These are phyloP conservation scores for Rosa rugosa DNA, from an alignment of 306 rosid genomes.

Conservation along the genomic window DNA sequence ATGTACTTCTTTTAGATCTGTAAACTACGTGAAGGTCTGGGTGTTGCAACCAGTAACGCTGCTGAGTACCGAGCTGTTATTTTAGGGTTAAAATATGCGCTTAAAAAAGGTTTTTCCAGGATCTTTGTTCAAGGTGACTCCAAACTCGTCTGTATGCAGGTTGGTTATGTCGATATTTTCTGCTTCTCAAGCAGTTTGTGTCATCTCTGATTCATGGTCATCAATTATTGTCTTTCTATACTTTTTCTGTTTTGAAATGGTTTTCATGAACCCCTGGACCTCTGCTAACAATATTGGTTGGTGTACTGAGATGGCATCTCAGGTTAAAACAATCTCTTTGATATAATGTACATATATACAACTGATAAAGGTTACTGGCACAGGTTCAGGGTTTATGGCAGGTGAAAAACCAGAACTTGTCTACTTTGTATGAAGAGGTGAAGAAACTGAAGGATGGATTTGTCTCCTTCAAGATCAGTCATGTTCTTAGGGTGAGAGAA, in stretches of 20 bases:
- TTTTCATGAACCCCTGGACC: background rate
- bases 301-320: background rate
- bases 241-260: background rate
- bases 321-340: background rate
- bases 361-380: slow-evolving; percentile 26
- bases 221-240: background rate
- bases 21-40: slow-evolving; percentile 86
- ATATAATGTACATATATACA: background rate
- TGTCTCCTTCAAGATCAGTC: slow-evolving; percentile 69
- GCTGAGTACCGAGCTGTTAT: slow-evolving; percentile 92
- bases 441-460: slow-evolving; percentile 68
- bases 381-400: slow-evolving; percentile 90
- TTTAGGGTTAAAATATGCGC: slow-evolving; percentile 84
- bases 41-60: slow-evolving; percentile 72
- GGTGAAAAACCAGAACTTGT: slow-evolving; percentile 60
- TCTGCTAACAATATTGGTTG: background rate
- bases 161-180: slow-evolving; percentile 23
- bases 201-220: slow-evolving; percentile 1
- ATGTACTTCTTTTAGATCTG: slow-evolving; percentile 54
- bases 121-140: slow-evolving; percentile 79
- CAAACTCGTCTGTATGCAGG: slow-evolving; percentile 97
- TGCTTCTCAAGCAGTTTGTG: background rate
- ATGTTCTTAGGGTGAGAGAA: slow-evolving; percentile 80
- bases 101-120: slow-evolving; percentile 65
- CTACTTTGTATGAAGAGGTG: slow-evolving; percentile 59